Evolutionary conservation across 495 filamentous ascomycete genomes (phyloP).

Genomic region (Physcia stellaris): DNA sequence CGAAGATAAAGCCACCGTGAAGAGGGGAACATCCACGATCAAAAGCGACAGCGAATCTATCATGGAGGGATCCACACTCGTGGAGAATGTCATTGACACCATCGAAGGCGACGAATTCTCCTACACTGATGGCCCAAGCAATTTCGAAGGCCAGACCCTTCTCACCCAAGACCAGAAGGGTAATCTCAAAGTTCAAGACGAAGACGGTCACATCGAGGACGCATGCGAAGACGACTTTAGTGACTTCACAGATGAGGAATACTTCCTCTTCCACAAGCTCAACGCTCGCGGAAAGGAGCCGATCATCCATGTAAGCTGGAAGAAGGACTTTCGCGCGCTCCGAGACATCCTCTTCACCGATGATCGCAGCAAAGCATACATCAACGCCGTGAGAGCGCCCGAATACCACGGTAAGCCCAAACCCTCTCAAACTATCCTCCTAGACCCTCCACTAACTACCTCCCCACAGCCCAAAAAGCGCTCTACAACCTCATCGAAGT

Average conservation of each 20-base stretch:
- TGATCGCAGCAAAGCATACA: constrained; percentile 27
- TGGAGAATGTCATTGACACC: constrained; percentile 2
- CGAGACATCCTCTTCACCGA: constrained; percentile 42
- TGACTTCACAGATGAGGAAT: constrained; percentile 37
- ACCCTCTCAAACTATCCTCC: background rate
- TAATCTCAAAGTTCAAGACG: background rate
- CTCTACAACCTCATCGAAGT: constrained; percentile 25
- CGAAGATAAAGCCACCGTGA: too few relatives aligned
- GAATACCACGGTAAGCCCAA: constrained; percentile 28
- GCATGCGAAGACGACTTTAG: constrained; percentile 10
- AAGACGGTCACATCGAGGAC: constrained; percentile 9
- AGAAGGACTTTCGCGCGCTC: constrained; percentile 45
- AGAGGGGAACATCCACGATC: background rate
- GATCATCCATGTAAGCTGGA: constrained; percentile 40
- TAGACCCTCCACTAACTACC: background rate
- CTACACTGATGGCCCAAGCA: background rate
- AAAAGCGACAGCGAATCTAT: background rate
- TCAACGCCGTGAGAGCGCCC: constrained; percentile 27
- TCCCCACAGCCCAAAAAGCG: constrained; percentile 22
- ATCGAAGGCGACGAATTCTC: constrained; percentile 2
- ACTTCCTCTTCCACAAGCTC: constrained; percentile 39
- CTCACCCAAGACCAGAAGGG: background rate
- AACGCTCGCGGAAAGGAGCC: constrained; percentile 47
- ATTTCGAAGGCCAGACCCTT: background rate
- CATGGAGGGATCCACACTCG: constrained; percentile 8